Percentiles rank a stretch among this genome's conserved stretches.
phyloP scores from a whole-genome alignment of 768 basidiomycete species.

The Termitomyces heimii region DNA sequence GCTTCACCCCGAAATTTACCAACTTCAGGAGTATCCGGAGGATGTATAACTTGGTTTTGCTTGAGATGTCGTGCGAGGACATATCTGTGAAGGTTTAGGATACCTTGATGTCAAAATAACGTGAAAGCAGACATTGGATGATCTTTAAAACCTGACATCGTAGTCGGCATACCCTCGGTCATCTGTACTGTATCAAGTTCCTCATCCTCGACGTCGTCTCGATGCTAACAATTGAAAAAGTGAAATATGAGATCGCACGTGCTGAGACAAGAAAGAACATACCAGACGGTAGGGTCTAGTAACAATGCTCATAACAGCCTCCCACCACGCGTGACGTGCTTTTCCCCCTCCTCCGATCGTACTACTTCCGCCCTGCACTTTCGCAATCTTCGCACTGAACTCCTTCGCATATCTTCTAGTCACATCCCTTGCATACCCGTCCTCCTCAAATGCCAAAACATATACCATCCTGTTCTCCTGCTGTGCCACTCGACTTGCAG shows the following conservation, averaged over 20 bases:
- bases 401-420: slow-evolving; percentile 84
- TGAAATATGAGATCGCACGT: not conserved
- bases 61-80: slow-evolving; percentile 83
- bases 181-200: slow-evolving; percentile 74
- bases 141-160: slow-evolving; percentile 89
- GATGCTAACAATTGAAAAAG: slow-evolving; percentile 45
- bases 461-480: slow-evolving; percentile 85
- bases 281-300: slow-evolving; percentile 81
- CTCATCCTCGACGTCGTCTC: slow-evolving; percentile 91
- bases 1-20: slow-evolving; percentile 92
- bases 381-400: slow-evolving; percentile 75
- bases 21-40: slow-evolving; percentile 57
- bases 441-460: slow-evolving; percentile 92
- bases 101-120: not conserved
- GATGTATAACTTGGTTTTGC: slow-evolving; percentile 81
- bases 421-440: slow-evolving; percentile 87
- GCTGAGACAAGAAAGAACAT: slow-evolving; percentile 19
- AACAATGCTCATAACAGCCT: slow-evolving; percentile 53
- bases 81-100: slow-evolving; percentile 42
- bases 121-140: slow-evolving; percentile 70
- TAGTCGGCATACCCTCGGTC: slow-evolving; percentile 90
- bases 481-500: slow-evolving; percentile 14
- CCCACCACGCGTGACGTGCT: slow-evolving; percentile 84
- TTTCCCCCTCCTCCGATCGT: slow-evolving; percentile 41
- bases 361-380: slow-evolving; percentile 59